These are phyloP conservation scores for Begonia peltatifolia DNA, from an alignment of 306 rosid species.

Conservation along the genomic window DNA sequence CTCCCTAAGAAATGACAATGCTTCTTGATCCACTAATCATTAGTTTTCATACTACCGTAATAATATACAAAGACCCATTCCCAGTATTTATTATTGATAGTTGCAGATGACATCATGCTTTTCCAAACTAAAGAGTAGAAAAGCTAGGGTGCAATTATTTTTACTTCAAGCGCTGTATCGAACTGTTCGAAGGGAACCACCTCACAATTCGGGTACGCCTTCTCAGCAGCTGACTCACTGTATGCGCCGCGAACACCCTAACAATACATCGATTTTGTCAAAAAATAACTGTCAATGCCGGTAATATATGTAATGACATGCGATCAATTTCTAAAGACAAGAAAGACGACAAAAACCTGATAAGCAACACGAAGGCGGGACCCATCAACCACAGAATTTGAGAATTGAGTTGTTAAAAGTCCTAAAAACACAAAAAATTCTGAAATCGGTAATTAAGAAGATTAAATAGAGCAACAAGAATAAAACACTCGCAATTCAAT, in stretches of 20 bases:
- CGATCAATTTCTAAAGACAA: too few relatives aligned
- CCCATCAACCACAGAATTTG: slow-evolving; percentile 38
- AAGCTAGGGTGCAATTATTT: too few relatives aligned
- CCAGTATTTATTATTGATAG: too few relatives aligned
- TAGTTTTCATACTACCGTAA: too few relatives aligned
- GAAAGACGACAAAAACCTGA: slow-evolving; percentile 31
- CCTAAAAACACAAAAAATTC: slow-evolving; percentile 24
- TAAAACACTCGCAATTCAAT: too few relatives aligned
- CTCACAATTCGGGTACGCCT: slow-evolving; percentile 93
- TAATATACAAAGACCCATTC: too few relatives aligned
- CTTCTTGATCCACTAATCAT: too few relatives aligned
- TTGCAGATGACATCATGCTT: too few relatives aligned
- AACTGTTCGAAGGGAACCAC: slow-evolving; percentile 94
- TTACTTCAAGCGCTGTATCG: slow-evolving; percentile 79
- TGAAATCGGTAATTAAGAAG: background rate
- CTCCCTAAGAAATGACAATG: too few relatives aligned
- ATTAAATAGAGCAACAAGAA: slow-evolving; percentile 1
- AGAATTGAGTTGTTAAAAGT: slow-evolving; percentile 33
- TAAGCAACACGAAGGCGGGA: slow-evolving; percentile 79
- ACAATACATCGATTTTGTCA: background rate
- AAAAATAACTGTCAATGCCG: too few relatives aligned
- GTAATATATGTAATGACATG: background rate
- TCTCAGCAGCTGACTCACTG: slow-evolving; percentile 80
- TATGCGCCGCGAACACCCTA: slow-evolving; percentile 95
- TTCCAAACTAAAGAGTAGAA: too few relatives aligned